Conservation (phyloP, 768 basidiomycete species). For the Naematelia encephala region DNA sequence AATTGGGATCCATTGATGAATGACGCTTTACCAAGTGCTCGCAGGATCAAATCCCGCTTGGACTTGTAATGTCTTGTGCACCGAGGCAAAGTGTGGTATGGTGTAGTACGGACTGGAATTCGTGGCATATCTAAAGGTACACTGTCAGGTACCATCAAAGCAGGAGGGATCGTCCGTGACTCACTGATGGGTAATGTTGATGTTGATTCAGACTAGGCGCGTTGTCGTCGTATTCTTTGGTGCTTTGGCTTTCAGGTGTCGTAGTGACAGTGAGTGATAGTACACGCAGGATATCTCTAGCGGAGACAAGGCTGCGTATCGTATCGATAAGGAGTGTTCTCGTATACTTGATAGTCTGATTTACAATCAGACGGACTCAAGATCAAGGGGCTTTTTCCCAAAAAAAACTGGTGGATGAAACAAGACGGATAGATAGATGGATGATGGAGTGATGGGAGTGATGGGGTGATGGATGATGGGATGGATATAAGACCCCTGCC, state of each 20-base stretch:
- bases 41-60: conserved; percentile 51
- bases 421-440: background rate
- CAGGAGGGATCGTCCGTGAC: background rate
- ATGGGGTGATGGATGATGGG: background rate
- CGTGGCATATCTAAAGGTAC: conserved; percentile 48
- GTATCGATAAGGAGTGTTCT: background rate
- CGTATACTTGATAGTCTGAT: background rate
- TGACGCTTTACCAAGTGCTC: conserved; percentile 49
- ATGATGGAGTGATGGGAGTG: no score
- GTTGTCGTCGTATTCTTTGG: no score
- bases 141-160: background rate
- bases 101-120: conserved; percentile 51
- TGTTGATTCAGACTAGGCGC: background rate
- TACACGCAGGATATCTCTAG: background rate
- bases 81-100: conserved; percentile 49
- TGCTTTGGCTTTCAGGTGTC: background rate
- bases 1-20: conserved; percentile 53
- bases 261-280: background rate
- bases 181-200: background rate
- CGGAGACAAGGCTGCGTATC: background rate
- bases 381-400: background rate
- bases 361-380: conserved; percentile 1
- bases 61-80: conserved; percentile 52
- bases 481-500: background rate
- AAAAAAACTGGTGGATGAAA: background rate